Base-by-base conservation (phyloP, 169 alveolate genomes). In the Plasmodium blacklocki region DNA sequence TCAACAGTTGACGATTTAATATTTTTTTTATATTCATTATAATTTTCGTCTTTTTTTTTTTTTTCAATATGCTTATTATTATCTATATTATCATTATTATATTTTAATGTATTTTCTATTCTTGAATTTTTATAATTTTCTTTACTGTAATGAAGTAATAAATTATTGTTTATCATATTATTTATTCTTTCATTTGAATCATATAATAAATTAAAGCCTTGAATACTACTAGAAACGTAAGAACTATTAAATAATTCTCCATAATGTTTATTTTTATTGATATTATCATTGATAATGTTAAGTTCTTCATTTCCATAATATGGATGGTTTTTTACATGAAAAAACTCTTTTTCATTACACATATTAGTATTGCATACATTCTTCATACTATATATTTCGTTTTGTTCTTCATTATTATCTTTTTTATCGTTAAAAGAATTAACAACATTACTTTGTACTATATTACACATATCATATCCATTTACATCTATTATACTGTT, bases 391-490 rank as follows among this genome's bases (percentile, higher is more conserved):
- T 15, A 58, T 49, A 29, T 14, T 60, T 62, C 68, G 9, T 14
- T 26, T 45, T 12, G 9, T 19, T 21, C 7, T 47, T 32, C 59
- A 15, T 64, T 52, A 47, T 19, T 19, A 43, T 76, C 76, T 21
- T 76, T 26, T 19, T 76, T 66, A 49, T 19, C 78, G 9, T 21
- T 23, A 74, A 29, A 59, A 60, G 23, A 6, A 76, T 56, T 76
- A 29, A 64, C 52, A 43, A 52, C 54, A 63, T 12, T 8, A 14
- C 59, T 52, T 26, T 64, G 89, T 64, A 78, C n/a, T 64, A 76
- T 47, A 39, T 49, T 66, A 64, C 50, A 64, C 29, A 68, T 39
- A 64, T 59, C 76, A 56, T 66, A 64, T 66, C 50, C 71, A 49
- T 58, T 58, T n/a, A 45, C 14, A 23, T 64, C 52, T 49, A 64